Conservation (phyloP, 2,329 filamentous ascomycete genomes). For the Aspergillus chevalieri region DNA sequence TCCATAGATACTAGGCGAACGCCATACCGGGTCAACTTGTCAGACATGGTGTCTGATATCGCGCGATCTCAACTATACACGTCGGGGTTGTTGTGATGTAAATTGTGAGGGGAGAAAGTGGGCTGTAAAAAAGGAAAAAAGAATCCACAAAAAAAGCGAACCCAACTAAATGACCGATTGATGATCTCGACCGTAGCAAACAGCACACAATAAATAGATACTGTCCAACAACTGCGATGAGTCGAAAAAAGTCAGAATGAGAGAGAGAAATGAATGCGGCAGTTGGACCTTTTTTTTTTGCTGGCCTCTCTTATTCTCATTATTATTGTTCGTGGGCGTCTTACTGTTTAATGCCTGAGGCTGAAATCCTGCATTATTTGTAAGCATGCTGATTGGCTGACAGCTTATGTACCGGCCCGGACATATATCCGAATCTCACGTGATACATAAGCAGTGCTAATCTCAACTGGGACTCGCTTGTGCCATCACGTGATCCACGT, state of each 20-base stretch:
- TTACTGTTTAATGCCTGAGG: conserved; percentile 13
- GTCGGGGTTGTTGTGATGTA: too few species aligned
- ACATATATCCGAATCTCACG: conserved; percentile 6
- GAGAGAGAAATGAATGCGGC: conserved; percentile 8
- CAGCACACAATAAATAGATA: conserved; percentile 4
- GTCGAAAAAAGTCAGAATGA: conserved; percentile 9
- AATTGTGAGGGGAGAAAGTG: not conserved
- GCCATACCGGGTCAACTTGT: conserved; percentile 86
- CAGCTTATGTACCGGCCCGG: not conserved
- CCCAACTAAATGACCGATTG: not conserved
- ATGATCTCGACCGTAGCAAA: not conserved
- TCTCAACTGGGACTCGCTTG: conserved; percentile 18
- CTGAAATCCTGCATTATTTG: conserved; percentile 13
- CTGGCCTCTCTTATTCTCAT: not conserved
- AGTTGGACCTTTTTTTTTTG: not conserved
- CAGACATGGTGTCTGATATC: conserved; percentile 60
- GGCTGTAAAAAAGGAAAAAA: conserved; percentile 8
- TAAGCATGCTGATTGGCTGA: conserved; percentile 13
- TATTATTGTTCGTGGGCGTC: not conserved
- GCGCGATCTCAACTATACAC: not conserved
- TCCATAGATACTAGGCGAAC: not conserved
- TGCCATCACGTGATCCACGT: conserved; percentile 1
- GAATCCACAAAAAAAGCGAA: not conserved
- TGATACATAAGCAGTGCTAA: conserved; percentile 13
- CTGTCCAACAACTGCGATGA: conserved; percentile 7